phyloP scores from a whole-genome alignment of 768 basidiomycete species.

The Mycena epipterygia region DNA sequence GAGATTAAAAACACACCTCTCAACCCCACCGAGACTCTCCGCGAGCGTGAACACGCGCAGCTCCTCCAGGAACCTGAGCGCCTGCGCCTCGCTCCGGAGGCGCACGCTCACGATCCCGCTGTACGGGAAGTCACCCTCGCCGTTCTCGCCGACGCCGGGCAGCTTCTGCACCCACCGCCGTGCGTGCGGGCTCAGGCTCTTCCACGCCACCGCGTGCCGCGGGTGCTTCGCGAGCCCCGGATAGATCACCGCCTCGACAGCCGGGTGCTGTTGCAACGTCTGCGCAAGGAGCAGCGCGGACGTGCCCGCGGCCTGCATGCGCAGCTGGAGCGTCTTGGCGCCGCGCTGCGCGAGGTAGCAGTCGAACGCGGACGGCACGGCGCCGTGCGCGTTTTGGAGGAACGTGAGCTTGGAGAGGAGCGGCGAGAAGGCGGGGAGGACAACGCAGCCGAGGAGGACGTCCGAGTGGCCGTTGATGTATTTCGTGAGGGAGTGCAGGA shows the following conservation, averaged over 20 bases:
- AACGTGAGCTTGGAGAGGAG: conserved; percentile 77
- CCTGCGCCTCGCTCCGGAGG: conserved; percentile 69
- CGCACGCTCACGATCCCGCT: conserved; percentile 92
- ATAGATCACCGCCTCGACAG: conserved; percentile 88
- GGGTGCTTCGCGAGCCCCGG: conserved; percentile 83
- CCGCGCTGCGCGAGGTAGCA: conserved; percentile 93
- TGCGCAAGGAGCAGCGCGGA: conserved; percentile 86
- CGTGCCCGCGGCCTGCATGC: conserved; percentile 88
- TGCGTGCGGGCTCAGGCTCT: conserved; percentile 78
- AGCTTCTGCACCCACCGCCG: conserved; percentile 67
- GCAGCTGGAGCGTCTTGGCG: conserved; percentile 90
- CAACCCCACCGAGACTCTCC: conserved; percentile 92
- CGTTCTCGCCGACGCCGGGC: conserved; percentile 49
- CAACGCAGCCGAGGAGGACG: conserved; percentile 89
- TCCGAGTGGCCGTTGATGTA: conserved; percentile 97
- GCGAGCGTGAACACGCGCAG: conserved; percentile 84
- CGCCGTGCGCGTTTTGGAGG: conserved; percentile 91
- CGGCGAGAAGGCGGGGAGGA: conserved; percentile 71
- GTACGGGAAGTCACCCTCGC: conserved; percentile 80
- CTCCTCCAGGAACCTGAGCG: conserved; percentile 76
- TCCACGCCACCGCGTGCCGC: conserved; percentile 74
- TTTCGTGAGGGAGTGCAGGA: conserved; percentile 88
- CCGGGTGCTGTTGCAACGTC: conserved; percentile 64
- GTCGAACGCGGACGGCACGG: conserved; percentile 89
- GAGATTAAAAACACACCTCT: conserved; percentile 53